phyloP scores from a whole-genome alignment of 805 yeast genomes.

The Candida jianshihensis region DNA sequence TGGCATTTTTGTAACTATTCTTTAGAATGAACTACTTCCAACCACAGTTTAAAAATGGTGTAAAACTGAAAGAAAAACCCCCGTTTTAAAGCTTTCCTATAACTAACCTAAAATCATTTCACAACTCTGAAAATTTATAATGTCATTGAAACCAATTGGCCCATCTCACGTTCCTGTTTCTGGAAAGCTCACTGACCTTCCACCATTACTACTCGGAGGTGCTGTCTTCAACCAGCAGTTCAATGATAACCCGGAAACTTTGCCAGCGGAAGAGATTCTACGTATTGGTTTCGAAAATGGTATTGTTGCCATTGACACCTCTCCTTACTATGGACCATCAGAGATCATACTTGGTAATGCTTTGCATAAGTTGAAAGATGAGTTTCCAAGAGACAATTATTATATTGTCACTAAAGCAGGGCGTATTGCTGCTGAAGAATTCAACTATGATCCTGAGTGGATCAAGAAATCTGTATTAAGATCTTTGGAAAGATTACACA shows the following conservation, averaged over 20 bases:
- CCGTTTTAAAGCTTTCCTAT: too few species aligned
- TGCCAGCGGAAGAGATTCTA: conserved; percentile 55
- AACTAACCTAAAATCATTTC: too few species aligned
- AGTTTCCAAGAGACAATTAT: conserved; percentile 51
- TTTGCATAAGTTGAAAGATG: conserved; percentile 31
- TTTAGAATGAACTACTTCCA: too few species aligned
- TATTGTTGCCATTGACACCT: conserved; percentile 75
- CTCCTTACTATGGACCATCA: conserved; percentile 91
- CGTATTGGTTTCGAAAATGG: conserved; percentile 58
- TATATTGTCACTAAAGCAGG: conserved; percentile 85
- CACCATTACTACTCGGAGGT: conserved; percentile 75
- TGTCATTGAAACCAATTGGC: conserved; percentile 15
- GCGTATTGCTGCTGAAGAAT: conserved; percentile 56
- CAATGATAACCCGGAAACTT: conserved; percentile 53
- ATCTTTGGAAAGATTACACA: conserved; percentile 58
- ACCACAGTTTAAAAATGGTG: too few species aligned
- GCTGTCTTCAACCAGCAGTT: conserved; percentile 83
- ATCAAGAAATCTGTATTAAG: conserved; percentile 59
- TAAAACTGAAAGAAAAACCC: too few species aligned
- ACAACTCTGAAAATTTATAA: neutral
- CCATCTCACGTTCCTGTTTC: conserved; percentile 12
- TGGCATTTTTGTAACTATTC: too few species aligned
- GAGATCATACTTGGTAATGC: conserved; percentile 71
- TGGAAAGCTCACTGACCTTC: conserved; percentile 27
- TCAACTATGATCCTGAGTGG: conserved; percentile 62